Percentiles rank a stretch among this genome's conserved stretches.
Evolutionary conservation across 2,329 filamentous ascomycete genomes (phyloP).

Genomic region (Penicillium hesseltinei): DNA sequence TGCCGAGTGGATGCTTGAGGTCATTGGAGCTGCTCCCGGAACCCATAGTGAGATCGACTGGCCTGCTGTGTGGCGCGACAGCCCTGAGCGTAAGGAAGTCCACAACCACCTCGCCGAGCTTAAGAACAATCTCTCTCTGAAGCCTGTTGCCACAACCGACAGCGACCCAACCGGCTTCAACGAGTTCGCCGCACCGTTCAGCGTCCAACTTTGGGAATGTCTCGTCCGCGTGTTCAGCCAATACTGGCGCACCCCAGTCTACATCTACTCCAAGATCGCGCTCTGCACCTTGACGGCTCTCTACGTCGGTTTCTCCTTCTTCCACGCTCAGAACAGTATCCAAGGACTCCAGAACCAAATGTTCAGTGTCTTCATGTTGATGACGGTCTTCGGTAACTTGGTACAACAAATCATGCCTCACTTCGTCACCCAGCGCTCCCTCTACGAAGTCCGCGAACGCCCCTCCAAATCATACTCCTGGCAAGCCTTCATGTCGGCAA

Average conservation of each 20-base stretch:
- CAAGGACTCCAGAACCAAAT: constrained; percentile 88
- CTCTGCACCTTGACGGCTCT: constrained; percentile 66
- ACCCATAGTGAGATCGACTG: constrained; percentile 64
- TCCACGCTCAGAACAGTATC: constrained; percentile 67
- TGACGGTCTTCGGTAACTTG: constrained; percentile 70
- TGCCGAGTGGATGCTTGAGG: constrained; percentile 70
- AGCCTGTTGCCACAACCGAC: constrained; percentile 38
- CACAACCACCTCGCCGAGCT: constrained; percentile 56
- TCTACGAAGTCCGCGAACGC: constrained; percentile 61
- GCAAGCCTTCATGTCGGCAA: constrained; percentile 68
- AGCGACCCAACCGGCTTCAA: constrained; percentile 59
- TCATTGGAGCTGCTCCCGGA: constrained; percentile 61
- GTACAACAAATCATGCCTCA: constrained; percentile 57
- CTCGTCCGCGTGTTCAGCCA: constrained; percentile 78
- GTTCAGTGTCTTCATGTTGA: constrained; percentile 83
- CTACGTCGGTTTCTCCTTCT: constrained; percentile 84
- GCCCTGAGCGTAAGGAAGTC: constrained; percentile 56
- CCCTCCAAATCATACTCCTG: constrained; percentile 72
- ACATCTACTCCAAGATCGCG: constrained; percentile 78
- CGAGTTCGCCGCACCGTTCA: constrained; percentile 79
- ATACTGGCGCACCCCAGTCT: constrained; percentile 85
- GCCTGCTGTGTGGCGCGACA: constrained; percentile 61
- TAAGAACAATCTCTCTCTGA: constrained; percentile 42
- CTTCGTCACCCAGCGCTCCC: constrained; percentile 57
- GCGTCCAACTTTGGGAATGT: constrained; percentile 64